Evolutionary conservation across 2,329 filamentous ascomycete species (phyloP), one percentile per base, ranked within the genome.

Genomic region (Cercospora canescens): DNA sequence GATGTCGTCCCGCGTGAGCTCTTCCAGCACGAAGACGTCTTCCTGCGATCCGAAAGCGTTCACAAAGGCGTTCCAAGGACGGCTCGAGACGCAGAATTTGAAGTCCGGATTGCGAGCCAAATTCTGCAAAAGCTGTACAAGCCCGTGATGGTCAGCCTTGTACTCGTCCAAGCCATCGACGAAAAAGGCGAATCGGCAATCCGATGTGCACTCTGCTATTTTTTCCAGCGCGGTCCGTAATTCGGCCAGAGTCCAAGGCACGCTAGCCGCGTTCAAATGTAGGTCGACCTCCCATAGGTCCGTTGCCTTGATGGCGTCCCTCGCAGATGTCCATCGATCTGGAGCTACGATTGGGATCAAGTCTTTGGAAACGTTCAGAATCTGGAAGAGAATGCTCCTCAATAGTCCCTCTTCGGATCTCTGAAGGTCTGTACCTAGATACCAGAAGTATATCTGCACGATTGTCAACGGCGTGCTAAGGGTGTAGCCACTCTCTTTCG

Each of bases 51-150:
- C 63, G 28, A 61, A 69, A 2, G 67, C 65, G 30, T 63, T 50
- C 16, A 48, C 52, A 37, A 72, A 72, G 2, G 58, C 63, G 26
- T 65, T 70, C 70, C 70, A 72, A 2, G 70, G 70, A 6, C 70
- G 67, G 30, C 69, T 71, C 7, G 70, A 65, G 4, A 67, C 62
- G 48, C 70, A 72, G 16, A 72, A 35, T 55, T 72, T 72, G 28
- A 72, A 57, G 37, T 64, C 56, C 1, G 59, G 34, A 12, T 9
- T 35, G 4, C 37, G 21, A 8, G 52, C 39, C 3, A 70, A 32
- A 6, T 37, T 32, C 2, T 45, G 14, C 11, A 71, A 12, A 9
- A 37, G 9, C 1, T 63, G 39, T 6, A 64, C 35, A 2, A 68
- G 37, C 9, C 57, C 57, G 9, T 21, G 34, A 41, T 67, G 64